A percentile compares a stretch with the other conserved stretches of the same genome.
Conservation (phyloP, 1,284 basidiomycete species). For the Gymnopus androsaceus region DNA sequence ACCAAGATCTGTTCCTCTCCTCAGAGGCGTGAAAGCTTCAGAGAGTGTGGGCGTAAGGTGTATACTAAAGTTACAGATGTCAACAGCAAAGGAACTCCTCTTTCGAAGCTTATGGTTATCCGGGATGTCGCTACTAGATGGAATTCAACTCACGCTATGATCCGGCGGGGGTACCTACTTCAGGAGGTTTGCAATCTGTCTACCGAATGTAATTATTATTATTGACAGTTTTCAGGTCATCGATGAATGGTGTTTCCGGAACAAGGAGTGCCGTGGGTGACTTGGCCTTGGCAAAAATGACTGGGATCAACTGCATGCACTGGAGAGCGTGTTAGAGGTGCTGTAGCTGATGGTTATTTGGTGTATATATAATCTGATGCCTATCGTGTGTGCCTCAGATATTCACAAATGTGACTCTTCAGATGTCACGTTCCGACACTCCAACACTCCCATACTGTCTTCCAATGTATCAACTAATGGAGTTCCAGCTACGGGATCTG, state of each 20-base stretch:
- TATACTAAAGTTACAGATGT: slow-evolving; percentile 6
- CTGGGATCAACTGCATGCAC: slow-evolving; percentile 17
- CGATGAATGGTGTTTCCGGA: slow-evolving; percentile 19
- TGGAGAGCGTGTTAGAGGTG: slow-evolving; percentile 21
- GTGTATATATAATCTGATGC: not conserved
- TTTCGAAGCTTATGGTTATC: slow-evolving; percentile 4
- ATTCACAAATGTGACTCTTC: slow-evolving; percentile 25
- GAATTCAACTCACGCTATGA: slow-evolving; percentile 13
- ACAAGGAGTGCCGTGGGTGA: slow-evolving; percentile 2
- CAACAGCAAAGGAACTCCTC: not conserved
- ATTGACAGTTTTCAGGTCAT: slow-evolving; percentile 13
- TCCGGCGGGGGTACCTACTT: not conserved
- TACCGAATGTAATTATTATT: not conserved
- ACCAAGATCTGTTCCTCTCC: slow-evolving; percentile 20
- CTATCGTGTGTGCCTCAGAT: slow-evolving; percentile 14
- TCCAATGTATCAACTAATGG: slow-evolving; percentile 22
- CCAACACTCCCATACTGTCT: slow-evolving; percentile 25
- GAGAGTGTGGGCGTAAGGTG: slow-evolving; percentile 4
- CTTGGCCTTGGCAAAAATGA: slow-evolving; percentile 12
- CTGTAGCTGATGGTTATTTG: not conserved
- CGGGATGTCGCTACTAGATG: slow-evolving; percentile 8
- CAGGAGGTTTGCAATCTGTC: not conserved
- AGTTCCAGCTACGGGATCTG: slow-evolving; percentile 13
- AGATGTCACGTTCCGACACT: slow-evolving; percentile 19
- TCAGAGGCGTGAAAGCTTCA: slow-evolving; percentile 17